These are phyloP conservation scores for Pichia rugopelliculosa DNA, from an alignment of 805 yeast species.

Conservation along the genomic window DNA sequence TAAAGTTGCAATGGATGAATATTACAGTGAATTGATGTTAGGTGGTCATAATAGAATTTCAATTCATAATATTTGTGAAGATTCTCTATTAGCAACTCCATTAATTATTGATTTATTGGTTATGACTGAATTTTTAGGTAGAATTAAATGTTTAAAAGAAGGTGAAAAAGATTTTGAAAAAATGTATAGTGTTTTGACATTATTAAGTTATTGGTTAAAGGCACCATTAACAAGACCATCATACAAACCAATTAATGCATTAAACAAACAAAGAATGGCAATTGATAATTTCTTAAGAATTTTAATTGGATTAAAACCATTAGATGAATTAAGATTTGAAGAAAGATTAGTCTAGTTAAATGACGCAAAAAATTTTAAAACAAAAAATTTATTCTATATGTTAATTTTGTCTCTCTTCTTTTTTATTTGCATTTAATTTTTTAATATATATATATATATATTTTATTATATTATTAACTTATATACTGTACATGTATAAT, in stretches of 20 bases:
- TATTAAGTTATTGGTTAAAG: constrained; percentile 91
- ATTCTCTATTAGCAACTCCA: constrained; percentile 90
- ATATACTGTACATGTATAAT: neutral
- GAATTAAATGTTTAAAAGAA: constrained; percentile 69
- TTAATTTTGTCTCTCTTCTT: neutral
- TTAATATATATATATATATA: neutral
- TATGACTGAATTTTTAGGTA: constrained; percentile 81
- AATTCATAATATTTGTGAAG: constrained; percentile 94
- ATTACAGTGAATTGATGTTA: constrained; percentile 91
- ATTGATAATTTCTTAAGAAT: constrained; percentile 86
- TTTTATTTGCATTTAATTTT: too few relatives aligned
- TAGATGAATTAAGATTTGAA: constrained; percentile 89
- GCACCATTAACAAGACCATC: constrained; percentile 94
- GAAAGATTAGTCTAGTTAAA: constrained; percentile 56
- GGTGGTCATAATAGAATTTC: constrained; percentile 96
- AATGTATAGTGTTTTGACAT: constrained; percentile 79
- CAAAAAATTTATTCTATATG: neutral
- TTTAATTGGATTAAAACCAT: constrained; percentile 82
- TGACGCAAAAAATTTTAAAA: too few relatives aligned
- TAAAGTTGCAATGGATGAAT: constrained; percentile 98
- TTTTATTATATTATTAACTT: neutral
- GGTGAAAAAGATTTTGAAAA: constrained; percentile 45
- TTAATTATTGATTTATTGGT: constrained; percentile 86
- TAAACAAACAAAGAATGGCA: constrained; percentile 91
- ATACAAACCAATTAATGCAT: constrained; percentile 81